Conservation (phyloP, 2,329 filamentous ascomycete species). For the Xylaria sp. region DNA sequence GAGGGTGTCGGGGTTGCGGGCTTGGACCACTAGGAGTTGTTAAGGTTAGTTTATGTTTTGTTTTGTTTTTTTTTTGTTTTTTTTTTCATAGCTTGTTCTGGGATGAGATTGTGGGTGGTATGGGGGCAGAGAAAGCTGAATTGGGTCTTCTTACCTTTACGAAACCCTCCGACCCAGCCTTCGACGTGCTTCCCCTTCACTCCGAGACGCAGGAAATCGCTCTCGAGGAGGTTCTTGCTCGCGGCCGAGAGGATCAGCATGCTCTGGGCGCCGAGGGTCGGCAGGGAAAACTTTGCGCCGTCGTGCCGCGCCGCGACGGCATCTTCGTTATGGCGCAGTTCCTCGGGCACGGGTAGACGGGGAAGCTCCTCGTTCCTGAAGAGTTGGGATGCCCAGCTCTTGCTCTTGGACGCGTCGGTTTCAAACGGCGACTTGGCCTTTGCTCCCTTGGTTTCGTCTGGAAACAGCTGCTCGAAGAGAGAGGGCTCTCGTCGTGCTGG, state of each 20-base stretch:
- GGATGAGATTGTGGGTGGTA: not conserved
- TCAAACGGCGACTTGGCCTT: constrained; percentile 22
- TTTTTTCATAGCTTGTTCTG: not conserved
- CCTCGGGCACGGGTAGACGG: constrained; percentile 21
- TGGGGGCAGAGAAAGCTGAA: too few relatives aligned
- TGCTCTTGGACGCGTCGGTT: constrained; percentile 13
- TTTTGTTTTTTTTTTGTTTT: too few relatives aligned
- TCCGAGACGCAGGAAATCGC: constrained; percentile 77
- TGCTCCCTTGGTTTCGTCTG: constrained; percentile 56
- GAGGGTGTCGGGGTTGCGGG: constrained; percentile 71
- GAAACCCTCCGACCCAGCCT: constrained; percentile 73
- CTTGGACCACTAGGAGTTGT: constrained; percentile 65
- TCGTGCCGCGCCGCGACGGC: not conserved
- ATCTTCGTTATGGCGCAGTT: constrained; percentile 13
- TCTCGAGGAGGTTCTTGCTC: constrained; percentile 69
- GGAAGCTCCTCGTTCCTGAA: constrained; percentile 25
- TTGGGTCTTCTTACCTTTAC: constrained; percentile 65
- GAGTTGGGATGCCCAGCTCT: constrained; percentile 41
- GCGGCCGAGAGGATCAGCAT: constrained; percentile 69
- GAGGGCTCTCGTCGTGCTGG: constrained; percentile 39
- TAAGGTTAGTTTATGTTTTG: constrained; percentile 18
- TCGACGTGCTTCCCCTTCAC: constrained; percentile 72
- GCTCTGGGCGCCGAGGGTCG: constrained; percentile 39
- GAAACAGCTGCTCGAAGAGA: constrained; percentile 64
- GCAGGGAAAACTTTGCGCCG: not conserved